These are phyloP conservation scores for Pharnaceum exiguum DNA, from an alignment of 148 eudicot species.

Conservation along the genomic window DNA sequence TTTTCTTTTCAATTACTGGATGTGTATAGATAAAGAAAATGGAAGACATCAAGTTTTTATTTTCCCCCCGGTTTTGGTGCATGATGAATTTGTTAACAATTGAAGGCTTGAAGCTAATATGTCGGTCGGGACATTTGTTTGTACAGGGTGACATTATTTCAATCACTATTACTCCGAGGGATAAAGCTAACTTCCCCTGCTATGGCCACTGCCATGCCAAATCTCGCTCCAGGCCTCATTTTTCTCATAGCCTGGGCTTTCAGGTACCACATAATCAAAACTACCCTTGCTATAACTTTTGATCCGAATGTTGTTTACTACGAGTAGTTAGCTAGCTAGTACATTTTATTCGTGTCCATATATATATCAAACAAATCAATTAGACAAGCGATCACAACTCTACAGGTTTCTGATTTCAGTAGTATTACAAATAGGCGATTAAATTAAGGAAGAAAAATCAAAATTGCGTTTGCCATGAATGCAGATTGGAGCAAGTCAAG, in stretches of 20 bases:
- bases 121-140: background rate
- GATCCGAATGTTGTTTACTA: background rate
- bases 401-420: no score
- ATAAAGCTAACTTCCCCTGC: conserved; percentile 64
- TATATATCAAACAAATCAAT: no score
- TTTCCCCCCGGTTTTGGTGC: no score
- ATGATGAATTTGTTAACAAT: no score
- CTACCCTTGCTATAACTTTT: background rate
- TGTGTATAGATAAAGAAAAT: no score
- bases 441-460: background rate
- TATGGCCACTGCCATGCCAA: conserved; percentile 83
- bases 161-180: conserved; percentile 52
- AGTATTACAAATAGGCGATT: background rate
- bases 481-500: conserved; percentile 55
- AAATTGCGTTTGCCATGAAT: background rate
- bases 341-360: no score
- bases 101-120: background rate
- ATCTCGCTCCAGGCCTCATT: conserved; percentile 71
- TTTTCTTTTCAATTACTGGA: no score
- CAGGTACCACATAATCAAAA: conserved; percentile 29
- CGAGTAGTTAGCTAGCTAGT: no score
- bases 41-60: no score
- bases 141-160: conserved; percentile 64
- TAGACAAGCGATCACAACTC: no score
- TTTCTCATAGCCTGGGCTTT: conserved; percentile 63